These are phyloP conservation scores for Firmiana major DNA, from an alignment of 345 rosid species.

Conservation along the genomic window DNA sequence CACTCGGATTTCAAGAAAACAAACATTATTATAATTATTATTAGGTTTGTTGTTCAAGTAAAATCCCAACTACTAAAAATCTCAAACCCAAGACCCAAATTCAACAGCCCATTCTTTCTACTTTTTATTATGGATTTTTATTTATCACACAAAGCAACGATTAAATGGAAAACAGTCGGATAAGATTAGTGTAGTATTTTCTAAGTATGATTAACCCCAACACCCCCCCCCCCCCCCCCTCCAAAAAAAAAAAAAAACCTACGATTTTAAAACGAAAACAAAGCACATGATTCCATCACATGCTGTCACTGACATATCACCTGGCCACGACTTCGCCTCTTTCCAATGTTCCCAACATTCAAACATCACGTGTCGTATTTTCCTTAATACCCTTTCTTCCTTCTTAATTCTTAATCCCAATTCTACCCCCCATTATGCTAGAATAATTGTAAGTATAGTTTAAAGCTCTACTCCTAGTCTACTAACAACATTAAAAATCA, in stretches of 20 bases:
- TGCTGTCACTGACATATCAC: constrained; percentile 57
- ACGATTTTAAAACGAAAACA: background rate
- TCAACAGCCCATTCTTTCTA: background rate
- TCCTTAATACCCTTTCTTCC: constrained; percentile 7
- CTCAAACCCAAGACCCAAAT: background rate
- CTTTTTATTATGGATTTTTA: background rate
- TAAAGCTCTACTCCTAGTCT: too few species aligned
- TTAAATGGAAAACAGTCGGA: background rate
- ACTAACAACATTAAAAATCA: background rate
- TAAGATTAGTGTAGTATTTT: background rate
- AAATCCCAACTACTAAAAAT: background rate
- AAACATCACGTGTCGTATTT: constrained; percentile 45
- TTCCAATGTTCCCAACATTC: constrained; percentile 70
- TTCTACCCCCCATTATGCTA: background rate
- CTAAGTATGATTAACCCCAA: background rate
- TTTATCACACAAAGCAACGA: background rate
- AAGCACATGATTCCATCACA: constrained; percentile 46
- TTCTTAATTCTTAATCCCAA: background rate
- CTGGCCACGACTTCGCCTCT: constrained; percentile 69
- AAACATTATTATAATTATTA: background rate
- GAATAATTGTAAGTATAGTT: background rate
- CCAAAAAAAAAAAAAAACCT: background rate
- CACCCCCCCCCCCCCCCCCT: too few species aligned
- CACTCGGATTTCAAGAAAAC: background rate
- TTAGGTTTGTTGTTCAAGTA: background rate